A percentile compares a stretch with the other conserved stretches of the same genome.
Evolutionary conservation across 208 protist genomes (phyloP).

Genomic region (Crithidia mellificae): DNA sequence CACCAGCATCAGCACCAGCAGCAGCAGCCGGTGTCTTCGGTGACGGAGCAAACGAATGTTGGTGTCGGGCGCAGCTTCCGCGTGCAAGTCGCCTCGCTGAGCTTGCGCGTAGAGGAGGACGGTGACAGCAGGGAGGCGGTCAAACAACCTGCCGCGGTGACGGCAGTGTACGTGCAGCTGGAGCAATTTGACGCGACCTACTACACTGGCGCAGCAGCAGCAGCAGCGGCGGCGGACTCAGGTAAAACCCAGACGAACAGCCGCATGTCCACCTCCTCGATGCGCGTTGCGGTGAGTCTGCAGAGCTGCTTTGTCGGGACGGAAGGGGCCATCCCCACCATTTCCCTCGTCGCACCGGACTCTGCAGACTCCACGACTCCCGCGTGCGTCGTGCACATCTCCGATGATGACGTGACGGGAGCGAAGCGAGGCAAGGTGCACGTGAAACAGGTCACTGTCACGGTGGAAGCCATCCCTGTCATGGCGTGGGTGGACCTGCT

Average conservation of each 20-base stretch:
- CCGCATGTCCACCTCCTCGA: neutral
- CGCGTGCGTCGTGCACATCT: slow-evolving; percentile 7
- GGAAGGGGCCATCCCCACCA: slow-evolving; percentile 22
- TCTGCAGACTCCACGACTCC: neutral
- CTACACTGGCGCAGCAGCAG: neutral
- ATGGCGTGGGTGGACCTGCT: slow-evolving; percentile 46
- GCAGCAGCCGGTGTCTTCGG: too few relatives aligned
- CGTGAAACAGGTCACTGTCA: slow-evolving; percentile 39
- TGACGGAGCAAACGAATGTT: neutral
- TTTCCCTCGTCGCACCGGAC: slow-evolving; percentile 9
- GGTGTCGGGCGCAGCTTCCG: neutral
- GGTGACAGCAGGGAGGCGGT: neutral
- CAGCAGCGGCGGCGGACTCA: too few relatives aligned
- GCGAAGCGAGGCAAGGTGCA: slow-evolving; percentile 33
- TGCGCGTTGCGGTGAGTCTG: slow-evolving; percentile 15
- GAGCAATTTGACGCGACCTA: slow-evolving; percentile 15
- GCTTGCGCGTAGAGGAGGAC: slow-evolving; percentile 15
- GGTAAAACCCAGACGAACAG: too few relatives aligned
- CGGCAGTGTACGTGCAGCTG: slow-evolving; percentile 28
- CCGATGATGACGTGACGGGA: slow-evolving; percentile 4
- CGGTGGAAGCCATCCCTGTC: slow-evolving; percentile 49
- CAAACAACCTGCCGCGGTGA: neutral
- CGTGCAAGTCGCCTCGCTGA: slow-evolving; percentile 16
- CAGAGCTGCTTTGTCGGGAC: slow-evolving; percentile 25
- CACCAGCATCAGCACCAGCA: neutral